A percentile compares a stretch with the other conserved stretches of the same genome.
These are phyloP conservation scores for Anethum foeniculum DNA, from an alignment of 140 eudicot genomes.

Conservation along the genomic window DNA sequence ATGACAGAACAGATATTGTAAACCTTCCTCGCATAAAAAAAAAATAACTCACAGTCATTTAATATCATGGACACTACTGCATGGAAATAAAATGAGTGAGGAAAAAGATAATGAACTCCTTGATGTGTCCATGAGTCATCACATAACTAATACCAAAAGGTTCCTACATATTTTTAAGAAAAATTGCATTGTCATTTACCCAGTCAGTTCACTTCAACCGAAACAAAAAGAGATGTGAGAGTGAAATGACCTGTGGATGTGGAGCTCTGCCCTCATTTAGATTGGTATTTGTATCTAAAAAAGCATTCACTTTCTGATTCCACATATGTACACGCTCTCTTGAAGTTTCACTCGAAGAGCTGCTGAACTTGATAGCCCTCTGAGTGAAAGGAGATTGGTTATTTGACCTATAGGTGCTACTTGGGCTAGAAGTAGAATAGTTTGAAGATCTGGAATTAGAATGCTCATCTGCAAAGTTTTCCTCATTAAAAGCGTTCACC, in stretches of 20 bases:
- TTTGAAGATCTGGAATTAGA: conserved; percentile 64
- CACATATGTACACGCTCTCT: conserved; percentile 27
- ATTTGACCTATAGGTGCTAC: conserved; percentile 55
- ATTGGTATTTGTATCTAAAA: conserved; percentile 17
- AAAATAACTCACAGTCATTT: neutral
- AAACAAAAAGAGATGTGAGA: neutral
- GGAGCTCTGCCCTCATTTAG: conserved; percentile 22
- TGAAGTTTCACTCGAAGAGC: conserved; percentile 42
- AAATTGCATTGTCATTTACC: conserved; percentile 11
- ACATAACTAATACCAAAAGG: neutral
- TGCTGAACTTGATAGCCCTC: conserved; percentile 34
- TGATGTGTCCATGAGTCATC: neutral
- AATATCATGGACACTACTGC: neutral
- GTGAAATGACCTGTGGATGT: conserved; percentile 31
- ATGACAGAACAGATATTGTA: neutral
- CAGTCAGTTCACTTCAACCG: neutral
- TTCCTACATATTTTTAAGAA: neutral
- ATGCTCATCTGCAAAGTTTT: conserved; percentile 60
- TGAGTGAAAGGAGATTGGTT: conserved; percentile 53
- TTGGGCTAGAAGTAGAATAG: conserved; percentile 49
- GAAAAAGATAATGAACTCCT: neutral
- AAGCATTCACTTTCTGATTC: conserved; percentile 14
- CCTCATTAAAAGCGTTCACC: conserved; percentile 54
- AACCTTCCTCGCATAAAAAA: neutral
- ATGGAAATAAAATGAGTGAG: neutral